Conservation (phyloP, 1,284 basidiomycete genomes). For the Sanghuangporus weigelae region DNA sequence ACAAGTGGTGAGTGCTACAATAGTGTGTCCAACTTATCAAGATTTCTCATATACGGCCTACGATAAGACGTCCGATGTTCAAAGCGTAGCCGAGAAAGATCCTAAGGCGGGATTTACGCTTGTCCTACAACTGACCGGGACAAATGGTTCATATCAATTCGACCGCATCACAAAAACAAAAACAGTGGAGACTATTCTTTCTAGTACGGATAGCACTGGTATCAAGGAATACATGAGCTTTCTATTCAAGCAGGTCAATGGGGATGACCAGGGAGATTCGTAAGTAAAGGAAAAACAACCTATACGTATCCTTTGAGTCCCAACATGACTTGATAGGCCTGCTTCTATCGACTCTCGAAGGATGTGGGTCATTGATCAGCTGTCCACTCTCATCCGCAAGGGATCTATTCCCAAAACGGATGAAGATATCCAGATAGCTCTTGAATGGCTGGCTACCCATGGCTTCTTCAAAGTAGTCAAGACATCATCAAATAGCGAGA, state of each 20-base stretch:
- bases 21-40: neutral
- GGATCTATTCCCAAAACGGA: constrained; percentile 79
- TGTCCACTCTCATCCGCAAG: constrained; percentile 76
- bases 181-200: constrained; percentile 84
- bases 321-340: constrained; percentile 19
- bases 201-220: constrained; percentile 69
- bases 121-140: constrained; percentile 82
- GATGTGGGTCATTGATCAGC: constrained; percentile 85
- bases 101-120: constrained; percentile 82
- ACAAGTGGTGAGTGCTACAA: constrained; percentile 54
- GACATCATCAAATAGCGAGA: constrained; percentile 62
- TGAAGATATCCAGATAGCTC: constrained; percentile 65
- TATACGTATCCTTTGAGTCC: constrained; percentile 1
- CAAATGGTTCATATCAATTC: constrained; percentile 84
- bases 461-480: constrained; percentile 80
- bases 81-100: constrained; percentile 68
- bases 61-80: constrained; percentile 66
- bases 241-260: constrained; percentile 59
- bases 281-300: constrained; percentile 27
- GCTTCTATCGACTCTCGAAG: constrained; percentile 47
- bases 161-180: constrained; percentile 92
- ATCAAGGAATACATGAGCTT: constrained; percentile 77
- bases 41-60: neutral
- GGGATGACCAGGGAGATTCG: constrained; percentile 38
- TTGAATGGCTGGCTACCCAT: constrained; percentile 81